Evolutionary conservation across 805 yeast genomes (phyloP), one percentile per base, ranked within the genome.

Genomic region (Tetrapisispora namnaoensis): DNA sequence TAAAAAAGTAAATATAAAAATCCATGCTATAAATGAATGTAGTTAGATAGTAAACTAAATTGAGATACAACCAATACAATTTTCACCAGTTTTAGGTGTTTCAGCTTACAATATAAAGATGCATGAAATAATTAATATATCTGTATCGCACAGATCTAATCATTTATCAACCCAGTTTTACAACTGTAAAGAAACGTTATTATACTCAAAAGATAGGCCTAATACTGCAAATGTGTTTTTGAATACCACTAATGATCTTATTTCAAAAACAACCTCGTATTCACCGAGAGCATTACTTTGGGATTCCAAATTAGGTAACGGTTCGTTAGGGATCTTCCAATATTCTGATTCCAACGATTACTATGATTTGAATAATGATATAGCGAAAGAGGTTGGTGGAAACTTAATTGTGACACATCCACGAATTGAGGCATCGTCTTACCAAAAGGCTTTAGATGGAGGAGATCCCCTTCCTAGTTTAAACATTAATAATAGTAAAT

Each of bases 231-330:
- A 51, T 54, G 40, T 80, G 3, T 73, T 73, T 51, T 71, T 80
- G 53, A 67, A 71, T 37, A 68, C 76, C 5, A 72, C 73, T 1
- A 55, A 68, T 1, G 66, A 70, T 35, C 49, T 53, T 2, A 52
- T 70, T 40, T 64, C 71, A 9, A 74, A 74, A 46, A 65, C 77
- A 0, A 75, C 76, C 0, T 76, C 80, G n/a, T 87, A 79, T 60
- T 73, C 83, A n/a, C 98, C 99, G 1, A 68, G 98, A 48, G 78
- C 86, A 0, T 57, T 88, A 35, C 57, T 88, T n/a, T 87, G 90
- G 82, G 98, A 93, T 53, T 75, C 80, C 42, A 70, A 74, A 20
- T 82, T 84, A 44, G 96, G 96, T 0, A 77, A 74, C 58, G 96
- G 97, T 0, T 69, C 87, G 0, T 63, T 86, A 42, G 75, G 78